Conservation (phyloP, 352 stramenopile genomes). For the Elongisporangium anandrum region DNA sequence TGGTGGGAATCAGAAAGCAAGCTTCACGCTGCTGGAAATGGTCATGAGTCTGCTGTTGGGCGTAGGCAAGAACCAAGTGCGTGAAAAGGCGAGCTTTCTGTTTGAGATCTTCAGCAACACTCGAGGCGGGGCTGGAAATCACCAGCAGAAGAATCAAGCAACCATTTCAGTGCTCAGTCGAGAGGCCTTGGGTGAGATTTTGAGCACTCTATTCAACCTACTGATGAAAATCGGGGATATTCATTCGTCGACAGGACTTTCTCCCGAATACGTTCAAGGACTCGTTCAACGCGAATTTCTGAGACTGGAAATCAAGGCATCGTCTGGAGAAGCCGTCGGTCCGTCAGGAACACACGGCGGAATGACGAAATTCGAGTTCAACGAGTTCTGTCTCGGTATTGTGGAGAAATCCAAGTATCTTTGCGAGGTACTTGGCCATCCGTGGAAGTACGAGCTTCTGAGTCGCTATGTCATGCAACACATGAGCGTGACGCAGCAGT, state of each 20-base stretch:
- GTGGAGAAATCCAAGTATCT: constrained; percentile 70
- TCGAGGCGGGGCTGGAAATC: not conserved
- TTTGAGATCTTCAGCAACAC: constrained; percentile 57
- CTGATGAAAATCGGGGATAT: constrained; percentile 56
- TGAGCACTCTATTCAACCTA: constrained; percentile 48
- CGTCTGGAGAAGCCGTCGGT: not conserved
- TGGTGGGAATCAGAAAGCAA: not conserved
- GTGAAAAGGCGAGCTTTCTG: constrained; percentile 68
- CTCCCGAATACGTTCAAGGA: constrained; percentile 30
- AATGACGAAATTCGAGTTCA: constrained; percentile 84
- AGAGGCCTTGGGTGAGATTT: constrained; percentile 42
- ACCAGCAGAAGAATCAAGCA: not conserved
- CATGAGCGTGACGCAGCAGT: constrained; percentile 84
- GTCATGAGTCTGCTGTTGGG: constrained; percentile 51
- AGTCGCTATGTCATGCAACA: constrained; percentile 82
- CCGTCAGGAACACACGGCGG: constrained; percentile 8
- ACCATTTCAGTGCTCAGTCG: constrained; percentile 33
- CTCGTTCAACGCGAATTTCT: constrained; percentile 63
- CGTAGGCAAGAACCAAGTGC: constrained; percentile 31
- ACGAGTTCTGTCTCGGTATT: constrained; percentile 41
- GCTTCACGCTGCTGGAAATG: constrained; percentile 35
- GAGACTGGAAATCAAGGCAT: constrained; percentile 30
- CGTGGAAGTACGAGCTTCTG: constrained; percentile 77
- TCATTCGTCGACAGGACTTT: constrained; percentile 26
- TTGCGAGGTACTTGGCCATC: constrained; percentile 45